Base-by-base conservation (phyloP, 345 rosid species). In the Reutealis trisperma region DNA sequence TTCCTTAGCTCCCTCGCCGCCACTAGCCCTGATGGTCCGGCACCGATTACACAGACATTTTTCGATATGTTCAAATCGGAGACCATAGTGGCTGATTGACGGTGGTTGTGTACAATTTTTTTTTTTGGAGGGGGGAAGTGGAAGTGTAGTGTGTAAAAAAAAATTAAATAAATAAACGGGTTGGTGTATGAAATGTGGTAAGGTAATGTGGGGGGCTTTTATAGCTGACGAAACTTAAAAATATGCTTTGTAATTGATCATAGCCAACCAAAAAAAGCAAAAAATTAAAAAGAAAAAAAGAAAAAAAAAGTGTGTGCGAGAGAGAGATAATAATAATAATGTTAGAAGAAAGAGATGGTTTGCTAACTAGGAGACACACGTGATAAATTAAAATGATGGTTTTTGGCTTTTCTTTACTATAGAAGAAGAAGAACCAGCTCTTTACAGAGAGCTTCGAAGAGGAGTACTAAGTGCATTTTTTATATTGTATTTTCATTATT, bases 1-100 rank as follows among this genome's bases (percentile, higher is more conserved):
- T 92, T 93, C 73, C 90, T 87, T 55, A 95, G 79, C 89, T 95
- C 99, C 75, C 96, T 89, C 14, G 94, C 97, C 1, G 92, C 91
- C 66, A 89, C 98, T 49, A 95, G 87, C 66, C 99, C 99, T 19
- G 99, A 85, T 0, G 98, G 93, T 63, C 99, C 99, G 2, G 98
- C 98, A 0, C 99, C 99, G n/a, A 95, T 95, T 72, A 95, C 99
- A 68, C 98, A 92, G 3, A 95, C 98, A 0, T 81, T 78, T 66
- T 82, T 90, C 4, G 86, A 77, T 15, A 55, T 73, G 78, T 8
- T 25, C 25, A 19, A 49, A 61, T 76, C 88, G 3, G 89, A 84
- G 32, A 86, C 91, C 91, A 88, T 89, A 77, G 82, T 73, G 79
- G 41, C 41, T 63, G 44, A 24, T 57, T 54, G 75, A 64, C 63